These are phyloP conservation scores for Neonectria coccinea DNA, from an alignment of 2,329 filamentous ascomycete species.

Conservation along the genomic window DNA sequence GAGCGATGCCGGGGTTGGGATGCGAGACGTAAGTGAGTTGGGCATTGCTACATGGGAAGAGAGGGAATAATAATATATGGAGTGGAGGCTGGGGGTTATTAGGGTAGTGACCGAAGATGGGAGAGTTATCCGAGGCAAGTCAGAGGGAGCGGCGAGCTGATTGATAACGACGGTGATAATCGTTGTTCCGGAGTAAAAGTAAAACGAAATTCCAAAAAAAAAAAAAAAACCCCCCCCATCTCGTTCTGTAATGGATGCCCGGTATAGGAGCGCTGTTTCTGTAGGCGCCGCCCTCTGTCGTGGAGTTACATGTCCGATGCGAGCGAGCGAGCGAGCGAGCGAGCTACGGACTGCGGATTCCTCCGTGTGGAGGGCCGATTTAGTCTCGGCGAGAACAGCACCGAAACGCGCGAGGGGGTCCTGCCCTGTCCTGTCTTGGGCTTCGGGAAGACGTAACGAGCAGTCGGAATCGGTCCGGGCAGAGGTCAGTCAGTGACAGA, in stretches of 20 bases:
- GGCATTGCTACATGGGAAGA: constrained; percentile 9
- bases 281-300: background rate
- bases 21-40: constrained; percentile 35
- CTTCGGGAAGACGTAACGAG: constrained; percentile 13
- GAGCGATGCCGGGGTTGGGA: constrained; percentile 22
- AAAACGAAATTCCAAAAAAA: constrained; percentile 17
- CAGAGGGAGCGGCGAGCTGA: constrained; percentile 2
- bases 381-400: constrained; percentile 20
- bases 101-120: constrained; percentile 5
- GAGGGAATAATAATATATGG: background rate
- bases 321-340: background rate
- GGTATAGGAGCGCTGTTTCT: constrained; percentile 21
- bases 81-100: constrained; percentile 22
- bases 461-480: constrained; percentile 27
- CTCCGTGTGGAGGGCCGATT: background rate
- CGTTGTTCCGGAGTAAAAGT: constrained; percentile 11
- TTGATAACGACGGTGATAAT: background rate
- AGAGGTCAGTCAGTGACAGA: constrained; percentile 21
- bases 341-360: background rate
- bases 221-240: constrained; percentile 16
- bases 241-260: constrained; percentile 11
- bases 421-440: background rate
- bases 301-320: constrained; percentile 24
- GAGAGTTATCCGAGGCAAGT: background rate
- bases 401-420: constrained; percentile 7